Evolutionary conservation across 2,329 filamentous ascomycete genomes (phyloP).

Genomic region (Botrytis sinoallii): DNA sequence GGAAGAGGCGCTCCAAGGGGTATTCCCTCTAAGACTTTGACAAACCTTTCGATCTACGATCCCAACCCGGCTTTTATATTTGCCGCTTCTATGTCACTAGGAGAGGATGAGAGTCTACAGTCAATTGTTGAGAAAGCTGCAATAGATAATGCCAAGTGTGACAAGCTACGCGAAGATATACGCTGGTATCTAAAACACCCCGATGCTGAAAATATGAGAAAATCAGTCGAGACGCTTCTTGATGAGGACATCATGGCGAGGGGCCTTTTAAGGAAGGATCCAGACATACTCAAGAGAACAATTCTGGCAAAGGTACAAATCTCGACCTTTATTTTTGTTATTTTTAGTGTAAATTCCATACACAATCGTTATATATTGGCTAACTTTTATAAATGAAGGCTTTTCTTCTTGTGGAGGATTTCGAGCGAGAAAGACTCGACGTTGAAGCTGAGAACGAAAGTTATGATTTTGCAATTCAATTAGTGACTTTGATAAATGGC

Average conservation of each 20-base stretch:
- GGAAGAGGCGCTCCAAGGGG: background rate
- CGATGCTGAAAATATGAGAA: background rate
- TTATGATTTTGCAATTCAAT: background rate
- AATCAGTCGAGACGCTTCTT: background rate
- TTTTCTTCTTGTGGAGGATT: background rate
- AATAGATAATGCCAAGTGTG: background rate
- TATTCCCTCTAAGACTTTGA: background rate
- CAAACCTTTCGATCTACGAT: background rate
- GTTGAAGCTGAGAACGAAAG: background rate
- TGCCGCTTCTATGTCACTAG: background rate
- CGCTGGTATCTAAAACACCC: background rate
- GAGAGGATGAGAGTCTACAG: background rate
- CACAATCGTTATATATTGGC: background rate
- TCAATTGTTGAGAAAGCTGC: background rate
- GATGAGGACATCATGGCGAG: background rate
- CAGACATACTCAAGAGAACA: background rate
- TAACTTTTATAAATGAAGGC: background rate
- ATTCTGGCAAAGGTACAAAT: background rate
- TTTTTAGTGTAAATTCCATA: background rate
- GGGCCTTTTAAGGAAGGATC: background rate
- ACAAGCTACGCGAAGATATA: background rate
- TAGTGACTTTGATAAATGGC: slow-evolving; percentile 7
- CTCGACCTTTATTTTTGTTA: background rate
- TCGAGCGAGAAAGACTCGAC: background rate
- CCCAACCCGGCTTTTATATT: background rate